Percentiles rank a stretch among this genome's conserved stretches.
These are phyloP conservation scores for Bacidia gigantensis DNA, from an alignment of 495 filamentous ascomycete genomes.

Conservation along the genomic window DNA sequence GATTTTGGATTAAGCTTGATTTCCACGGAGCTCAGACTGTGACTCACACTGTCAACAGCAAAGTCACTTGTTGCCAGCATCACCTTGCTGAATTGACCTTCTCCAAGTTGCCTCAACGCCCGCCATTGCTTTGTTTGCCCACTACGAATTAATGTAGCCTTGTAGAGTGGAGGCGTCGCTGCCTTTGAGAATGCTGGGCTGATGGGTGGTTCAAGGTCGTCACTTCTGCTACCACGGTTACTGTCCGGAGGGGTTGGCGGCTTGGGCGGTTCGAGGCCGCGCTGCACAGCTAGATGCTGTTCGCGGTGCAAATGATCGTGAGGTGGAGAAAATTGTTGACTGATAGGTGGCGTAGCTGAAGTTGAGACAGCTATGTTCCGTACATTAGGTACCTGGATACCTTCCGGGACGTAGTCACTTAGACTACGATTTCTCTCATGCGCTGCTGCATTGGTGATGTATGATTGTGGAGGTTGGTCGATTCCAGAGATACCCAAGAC, in stretches of 20 bases:
- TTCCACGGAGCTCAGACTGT: conserved; percentile 30
- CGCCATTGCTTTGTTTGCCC: conserved; percentile 52
- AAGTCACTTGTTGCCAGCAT: conserved; percentile 62
- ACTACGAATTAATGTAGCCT: conserved; percentile 43
- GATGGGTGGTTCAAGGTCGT: conserved; percentile 26
- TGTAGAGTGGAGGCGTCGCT: conserved; percentile 20
- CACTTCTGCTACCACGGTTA: conserved; percentile 35
- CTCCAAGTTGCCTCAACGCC: conserved; percentile 65
- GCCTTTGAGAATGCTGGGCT: conserved; percentile 15
- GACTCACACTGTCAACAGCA: conserved; percentile 17
- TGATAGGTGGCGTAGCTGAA: conserved; percentile 26
- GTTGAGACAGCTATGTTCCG: conserved; percentile 63
- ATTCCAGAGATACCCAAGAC: conserved; percentile 22
- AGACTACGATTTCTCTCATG: conserved; percentile 62
- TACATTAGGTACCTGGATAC: conserved; percentile 45
- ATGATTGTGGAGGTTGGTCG: conserved; percentile 16
- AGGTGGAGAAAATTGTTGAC: conserved; percentile 28
- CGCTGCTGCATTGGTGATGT: conserved; percentile 24
- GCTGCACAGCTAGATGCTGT: conserved; percentile 60
- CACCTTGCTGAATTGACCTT: conserved; percentile 92
- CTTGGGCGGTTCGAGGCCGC: conserved; percentile 51
- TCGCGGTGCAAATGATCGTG: conserved; percentile 57
- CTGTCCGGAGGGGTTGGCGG: conserved; percentile 65
- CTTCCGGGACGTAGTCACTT: conserved; percentile 73
- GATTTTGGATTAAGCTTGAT: conserved; percentile 43